Base-by-base conservation (phyloP, 805 yeast genomes). In the Monosporozyma yasuniensis region DNA sequence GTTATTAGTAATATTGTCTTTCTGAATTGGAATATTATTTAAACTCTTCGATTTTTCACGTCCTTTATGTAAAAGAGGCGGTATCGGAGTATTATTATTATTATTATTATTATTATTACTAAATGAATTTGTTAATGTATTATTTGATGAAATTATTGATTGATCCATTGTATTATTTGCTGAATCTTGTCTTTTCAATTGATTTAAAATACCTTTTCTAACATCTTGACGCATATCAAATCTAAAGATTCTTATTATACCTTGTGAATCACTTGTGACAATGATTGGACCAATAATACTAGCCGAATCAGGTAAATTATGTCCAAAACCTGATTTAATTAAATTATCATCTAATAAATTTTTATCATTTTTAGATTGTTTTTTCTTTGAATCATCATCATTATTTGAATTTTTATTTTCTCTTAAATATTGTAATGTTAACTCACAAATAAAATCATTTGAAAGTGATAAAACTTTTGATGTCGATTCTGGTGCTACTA, bases 361-460 rank as follows among this genome's bases (percentile, higher is more conserved):
- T 19, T 44, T 23, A 22, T 21, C 16, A 5, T 22, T 39, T 34
- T 39, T 18, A 7, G 39, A 30, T 14, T 18, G 5, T 8, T 22
- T 18, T 25, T 12, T 22, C 21, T 9, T 19, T 14, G 35, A 7
- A 3, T 37, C 16, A 10, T 43, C 28, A 16, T 25, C 18, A 25
- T 14, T 22, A 11, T 27, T 28, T 14, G 25, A 32, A 16, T 28
- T 21, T 18, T 19, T 42, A 4, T 21, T 3, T 8, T 53, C 51
- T 37, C 51, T 57, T 32, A 57, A 49, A 23, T 61, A 56, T 30
- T 68, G 68, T 44, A 61, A 55, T 35, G 70, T 63, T 43, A 86
- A 62, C 52, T 87, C 95, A 65, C 77, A 87, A 4, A 90, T 79
- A 9, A 85, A 79, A 65, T 89, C 97, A 60, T 85, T 85, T 1